Percentiles rank a stretch among this genome's conserved stretches.
These are phyloP conservation scores for Salvia rosmarinus DNA, from an alignment of 257 asterid species.

Conservation along the genomic window DNA sequence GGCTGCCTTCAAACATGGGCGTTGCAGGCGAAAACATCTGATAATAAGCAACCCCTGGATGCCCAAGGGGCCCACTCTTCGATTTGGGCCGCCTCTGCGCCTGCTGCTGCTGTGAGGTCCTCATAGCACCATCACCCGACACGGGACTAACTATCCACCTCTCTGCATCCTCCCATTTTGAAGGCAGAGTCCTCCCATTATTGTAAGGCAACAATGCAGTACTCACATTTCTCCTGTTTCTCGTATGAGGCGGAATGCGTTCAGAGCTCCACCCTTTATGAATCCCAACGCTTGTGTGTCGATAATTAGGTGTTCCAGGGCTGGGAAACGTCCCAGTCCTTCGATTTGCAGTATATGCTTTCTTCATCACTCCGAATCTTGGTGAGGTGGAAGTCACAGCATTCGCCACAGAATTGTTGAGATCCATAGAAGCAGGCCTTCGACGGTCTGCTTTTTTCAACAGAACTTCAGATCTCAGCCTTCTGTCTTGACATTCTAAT, in stretches of 20 bases:
- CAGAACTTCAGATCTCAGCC: slow-evolving; percentile 59
- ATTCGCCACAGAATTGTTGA: slow-evolving; percentile 54
- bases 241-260: slow-evolving; percentile 66
- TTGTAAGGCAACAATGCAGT: slow-evolving; percentile 62
- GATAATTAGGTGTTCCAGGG: slow-evolving; percentile 87
- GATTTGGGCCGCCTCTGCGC: slow-evolving; percentile 77
- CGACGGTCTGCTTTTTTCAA: slow-evolving; percentile 58
- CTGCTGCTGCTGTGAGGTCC: slow-evolving; percentile 64
- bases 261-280: slow-evolving; percentile 98
- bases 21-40: slow-evolving; percentile 81
- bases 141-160: slow-evolving; percentile 95
- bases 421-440: slow-evolving; percentile 80
- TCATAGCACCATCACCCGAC: slow-evolving; percentile 63
- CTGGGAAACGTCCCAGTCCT: slow-evolving; percentile 68
- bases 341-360: slow-evolving; percentile 47
- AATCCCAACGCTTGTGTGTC: slow-evolving; percentile 61
- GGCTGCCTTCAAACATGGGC: slow-evolving; percentile 53
- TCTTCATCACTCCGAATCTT: slow-evolving; percentile 61
- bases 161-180: slow-evolving; percentile 99
- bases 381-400: slow-evolving; percentile 66
- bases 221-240: slow-evolving; percentile 53
- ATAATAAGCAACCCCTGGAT: slow-evolving; percentile 78
- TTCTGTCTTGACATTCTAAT: slow-evolving; percentile 82
- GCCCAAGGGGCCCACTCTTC: slow-evolving; percentile 96
- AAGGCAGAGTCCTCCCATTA: slow-evolving; percentile 80